Conservation (phyloP, 2,329 filamentous ascomycete species). For the Erysiphe pulchra region DNA sequence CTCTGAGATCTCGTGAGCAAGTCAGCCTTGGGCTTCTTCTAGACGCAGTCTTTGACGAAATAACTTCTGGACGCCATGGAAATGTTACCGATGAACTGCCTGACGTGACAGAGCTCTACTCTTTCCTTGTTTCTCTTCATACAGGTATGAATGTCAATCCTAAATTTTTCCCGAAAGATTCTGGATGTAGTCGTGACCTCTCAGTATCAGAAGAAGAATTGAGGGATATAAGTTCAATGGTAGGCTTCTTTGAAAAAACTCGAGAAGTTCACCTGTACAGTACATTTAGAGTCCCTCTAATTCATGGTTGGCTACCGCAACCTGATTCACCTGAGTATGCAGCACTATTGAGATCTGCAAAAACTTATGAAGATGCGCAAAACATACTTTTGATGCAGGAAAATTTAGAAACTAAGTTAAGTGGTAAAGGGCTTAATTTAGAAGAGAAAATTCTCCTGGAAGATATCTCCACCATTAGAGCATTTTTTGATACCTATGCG, state of each 20-base stretch:
- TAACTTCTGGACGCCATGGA: slow-evolving; percentile 52
- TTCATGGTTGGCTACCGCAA: slow-evolving; percentile 81
- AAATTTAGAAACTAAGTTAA: slow-evolving; percentile 60
- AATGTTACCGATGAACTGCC: slow-evolving; percentile 38
- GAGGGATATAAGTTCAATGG: slow-evolving; percentile 22
- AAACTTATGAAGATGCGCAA: slow-evolving; percentile 78
- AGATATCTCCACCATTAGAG: slow-evolving; percentile 63
- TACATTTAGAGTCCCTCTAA: slow-evolving; percentile 64
- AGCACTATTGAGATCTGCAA: slow-evolving; percentile 48
- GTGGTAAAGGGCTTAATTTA: slow-evolving; percentile 31
- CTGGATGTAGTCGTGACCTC: slow-evolving; percentile 3
- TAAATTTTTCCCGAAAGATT: slow-evolving; percentile 38
- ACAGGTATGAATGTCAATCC: slow-evolving; percentile 98
- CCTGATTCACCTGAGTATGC: slow-evolving; percentile 36
- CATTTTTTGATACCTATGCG: slow-evolving; percentile 52
- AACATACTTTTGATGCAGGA: slow-evolving; percentile 72
- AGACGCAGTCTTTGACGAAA: slow-evolving; percentile 76
- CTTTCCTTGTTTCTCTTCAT: slow-evolving; percentile 66
- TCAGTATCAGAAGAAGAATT: slow-evolving; percentile 18
- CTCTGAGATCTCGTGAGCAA: slow-evolving; percentile 57
- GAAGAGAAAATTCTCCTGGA: slow-evolving; percentile 59
- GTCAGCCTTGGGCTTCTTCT: slow-evolving; percentile 67
- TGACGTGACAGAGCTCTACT: slow-evolving; percentile 69
- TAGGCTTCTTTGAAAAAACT: slow-evolving; percentile 67
- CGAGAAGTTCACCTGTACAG: slow-evolving; percentile 76